These are phyloP conservation scores for Xanthoconium purpureum DNA, from an alignment of 768 basidiomycete genomes.

Conservation along the genomic window DNA sequence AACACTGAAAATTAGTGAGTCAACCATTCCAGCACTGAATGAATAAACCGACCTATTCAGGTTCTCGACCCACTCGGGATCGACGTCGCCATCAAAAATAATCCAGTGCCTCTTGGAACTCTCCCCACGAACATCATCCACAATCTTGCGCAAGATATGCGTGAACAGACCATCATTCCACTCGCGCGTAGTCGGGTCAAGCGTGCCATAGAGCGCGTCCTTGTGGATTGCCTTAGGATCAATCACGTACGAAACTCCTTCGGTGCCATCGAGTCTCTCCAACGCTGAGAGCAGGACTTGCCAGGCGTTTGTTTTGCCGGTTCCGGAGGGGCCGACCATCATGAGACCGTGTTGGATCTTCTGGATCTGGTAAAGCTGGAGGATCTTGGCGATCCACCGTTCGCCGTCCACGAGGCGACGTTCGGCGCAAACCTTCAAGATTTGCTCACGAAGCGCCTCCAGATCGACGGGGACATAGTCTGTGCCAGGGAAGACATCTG, in stretches of 20 bases:
- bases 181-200: conserved; percentile 95
- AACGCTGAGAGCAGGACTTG: conserved; percentile 87
- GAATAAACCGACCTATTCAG: conserved; percentile 76
- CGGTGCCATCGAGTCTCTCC: conserved; percentile 85
- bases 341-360: conserved; percentile 99
- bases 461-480: conserved; percentile 89
- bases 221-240: conserved; percentile 99
- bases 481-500: conserved; percentile 97
- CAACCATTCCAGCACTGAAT: background rate
- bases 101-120: conserved; percentile 98
- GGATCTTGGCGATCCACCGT: conserved; percentile 90
- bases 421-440: conserved; percentile 82
- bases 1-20: conserved; percentile 55
- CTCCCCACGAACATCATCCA: conserved; percentile 97
- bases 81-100: conserved; percentile 98
- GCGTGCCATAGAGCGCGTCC: conserved; percentile 93
- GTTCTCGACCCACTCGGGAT: conserved; percentile 99
- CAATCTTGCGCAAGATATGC: conserved; percentile 94
- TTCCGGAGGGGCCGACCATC: conserved; percentile 99
- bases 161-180: conserved; percentile 99
- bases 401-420: conserved; percentile 83
- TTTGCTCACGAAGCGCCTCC: conserved; percentile 79
- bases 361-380: conserved; percentile 98
- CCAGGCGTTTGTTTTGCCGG: conserved; percentile 97
- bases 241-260: conserved; percentile 94